Evolutionary conservation across 306 rosid species (phyloP), one percentile per base, ranked within the genome.

Genomic region (Psophocarpus tetragonolobus): DNA sequence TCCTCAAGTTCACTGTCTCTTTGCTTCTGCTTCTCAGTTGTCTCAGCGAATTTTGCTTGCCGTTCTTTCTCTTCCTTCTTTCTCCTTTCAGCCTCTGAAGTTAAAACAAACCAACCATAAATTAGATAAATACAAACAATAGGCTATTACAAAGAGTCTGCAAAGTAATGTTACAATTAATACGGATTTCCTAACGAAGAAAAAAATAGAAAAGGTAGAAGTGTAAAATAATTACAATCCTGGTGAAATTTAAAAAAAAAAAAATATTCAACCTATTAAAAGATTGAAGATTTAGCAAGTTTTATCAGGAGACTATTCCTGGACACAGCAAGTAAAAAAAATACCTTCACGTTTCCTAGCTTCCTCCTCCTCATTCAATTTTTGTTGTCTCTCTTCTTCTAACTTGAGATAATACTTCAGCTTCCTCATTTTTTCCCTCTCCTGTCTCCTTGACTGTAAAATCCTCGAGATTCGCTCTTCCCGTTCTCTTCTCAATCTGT

Each of bases 1-100:
- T 92, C 96, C 50, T 92, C 98, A 2, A 91, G 73, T 63, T 96
- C 99, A 73, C 23, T 83, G 82, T 90, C 94, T 68, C 98, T 90
- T 63, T 84, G 97, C 80, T 85, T 89, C 90, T 91, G 98, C 81
- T 85, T 96, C 80, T 91, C 97, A 41, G 92, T 87, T 4, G 88
- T 90, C 84, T 86, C 96, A 2, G 80, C 97, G 76, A 96, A 79
- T 73, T 93, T 96, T 3, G 91, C 94, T 42, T 63, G 53, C 51
- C 80, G 91, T 66, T 96, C 97, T n/a, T 85, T 85, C 39, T 92
- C 93, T 54, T 92, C 99, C 80, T 82, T 91, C 81, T 80, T 91
- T 35, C 65, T 75, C 81, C 88, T 91, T 84, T 96, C 99, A 12
- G 94, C 94, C 83, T 92, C 99, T 96, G 88, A 47, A 82, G 36